Percentiles rank a stretch among this genome's conserved stretches.
Evolutionary conservation across 495 filamentous ascomycete genomes (phyloP).

Genomic region (Podospora fimiseda): DNA sequence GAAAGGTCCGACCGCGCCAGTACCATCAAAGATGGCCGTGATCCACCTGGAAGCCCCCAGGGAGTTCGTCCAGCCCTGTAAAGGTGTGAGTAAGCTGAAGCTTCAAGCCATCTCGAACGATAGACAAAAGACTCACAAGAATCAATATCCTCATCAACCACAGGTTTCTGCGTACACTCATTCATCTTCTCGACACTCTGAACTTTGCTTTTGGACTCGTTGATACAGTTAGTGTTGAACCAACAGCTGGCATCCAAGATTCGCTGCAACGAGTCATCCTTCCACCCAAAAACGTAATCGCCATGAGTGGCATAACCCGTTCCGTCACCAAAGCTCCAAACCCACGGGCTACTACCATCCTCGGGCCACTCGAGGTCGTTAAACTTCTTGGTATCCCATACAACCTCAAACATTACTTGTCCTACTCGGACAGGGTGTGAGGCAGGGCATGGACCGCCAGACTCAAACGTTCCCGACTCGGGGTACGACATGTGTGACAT

Average conservation of each 20-base stretch:
- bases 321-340: slow-evolving; percentile 23
- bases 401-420: slow-evolving; percentile 43
- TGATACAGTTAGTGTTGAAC: slow-evolving; percentile 37
- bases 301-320: slow-evolving; percentile 13
- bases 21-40: too few relatives aligned
- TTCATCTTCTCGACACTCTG: slow-evolving; percentile 36
- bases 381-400: slow-evolving; percentile 44
- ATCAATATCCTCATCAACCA: slow-evolving; percentile 35
- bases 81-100: not conserved
- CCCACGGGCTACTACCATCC: slow-evolving; percentile 34
- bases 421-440: slow-evolving; percentile 42
- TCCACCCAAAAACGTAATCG: slow-evolving; percentile 28
- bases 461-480: slow-evolving; percentile 27
- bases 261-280: slow-evolving; percentile 35
- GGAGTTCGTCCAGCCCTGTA: slow-evolving; percentile 2
- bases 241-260: slow-evolving; percentile 38
- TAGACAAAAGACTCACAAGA: slow-evolving; percentile 33
- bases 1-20: too few relatives aligned
- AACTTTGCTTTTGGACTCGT: slow-evolving; percentile 26
- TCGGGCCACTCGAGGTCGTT: slow-evolving; percentile 37
- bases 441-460: slow-evolving; percentile 37
- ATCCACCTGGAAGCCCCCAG: not conserved
- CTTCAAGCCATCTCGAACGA: not conserved
- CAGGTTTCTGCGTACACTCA: slow-evolving; percentile 35
- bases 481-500: slow-evolving; percentile 46